Evolutionary conservation across 208 protist species (phyloP).

Genomic region (Wallacemonas sp.): DNA sequence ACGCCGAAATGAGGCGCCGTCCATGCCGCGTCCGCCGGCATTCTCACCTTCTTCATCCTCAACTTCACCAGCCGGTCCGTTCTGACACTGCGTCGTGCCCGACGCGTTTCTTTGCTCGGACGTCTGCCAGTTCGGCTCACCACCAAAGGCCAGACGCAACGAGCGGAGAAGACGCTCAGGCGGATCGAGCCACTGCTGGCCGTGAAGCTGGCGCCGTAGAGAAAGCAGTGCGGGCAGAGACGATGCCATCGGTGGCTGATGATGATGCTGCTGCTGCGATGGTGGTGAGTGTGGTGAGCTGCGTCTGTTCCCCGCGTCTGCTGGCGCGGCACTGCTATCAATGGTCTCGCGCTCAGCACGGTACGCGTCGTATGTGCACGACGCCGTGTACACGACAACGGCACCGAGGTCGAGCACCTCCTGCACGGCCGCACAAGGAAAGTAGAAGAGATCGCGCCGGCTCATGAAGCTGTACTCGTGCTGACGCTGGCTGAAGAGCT

Average conservation of each 20-base stretch:
- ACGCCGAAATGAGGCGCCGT: too few species aligned
- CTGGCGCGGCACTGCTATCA: background rate
- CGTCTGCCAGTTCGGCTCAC: background rate
- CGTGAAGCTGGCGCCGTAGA: too few species aligned
- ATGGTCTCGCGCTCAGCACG: background rate
- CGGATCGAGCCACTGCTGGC: background rate
- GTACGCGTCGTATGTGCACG: slow-evolving; percentile 42
- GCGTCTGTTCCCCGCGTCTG: too few species aligned
- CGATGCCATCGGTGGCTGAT: too few species aligned
- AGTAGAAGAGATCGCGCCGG: slow-evolving; percentile 66
- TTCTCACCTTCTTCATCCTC: background rate
- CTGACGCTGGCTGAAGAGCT: slow-evolving; percentile 45
- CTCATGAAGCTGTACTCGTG: slow-evolving; percentile 70
- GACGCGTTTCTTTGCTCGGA: background rate
- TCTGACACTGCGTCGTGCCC: background rate
- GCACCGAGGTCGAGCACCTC: slow-evolving; percentile 72
- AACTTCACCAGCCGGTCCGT: background rate
- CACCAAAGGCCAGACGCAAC: slow-evolving; percentile 2
- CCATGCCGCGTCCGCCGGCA: too few species aligned
- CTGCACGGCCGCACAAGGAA: slow-evolving; percentile 46
- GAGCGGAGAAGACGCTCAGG: background rate
- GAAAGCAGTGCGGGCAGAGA: too few species aligned
- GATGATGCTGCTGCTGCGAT: too few species aligned
- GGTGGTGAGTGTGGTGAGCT: too few species aligned
- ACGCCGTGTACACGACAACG: slow-evolving; percentile 58